These are phyloP conservation scores for Trichoderma citrinoviride DNA, from an alignment of 2,329 filamentous ascomycete genomes.

Conservation along the genomic window DNA sequence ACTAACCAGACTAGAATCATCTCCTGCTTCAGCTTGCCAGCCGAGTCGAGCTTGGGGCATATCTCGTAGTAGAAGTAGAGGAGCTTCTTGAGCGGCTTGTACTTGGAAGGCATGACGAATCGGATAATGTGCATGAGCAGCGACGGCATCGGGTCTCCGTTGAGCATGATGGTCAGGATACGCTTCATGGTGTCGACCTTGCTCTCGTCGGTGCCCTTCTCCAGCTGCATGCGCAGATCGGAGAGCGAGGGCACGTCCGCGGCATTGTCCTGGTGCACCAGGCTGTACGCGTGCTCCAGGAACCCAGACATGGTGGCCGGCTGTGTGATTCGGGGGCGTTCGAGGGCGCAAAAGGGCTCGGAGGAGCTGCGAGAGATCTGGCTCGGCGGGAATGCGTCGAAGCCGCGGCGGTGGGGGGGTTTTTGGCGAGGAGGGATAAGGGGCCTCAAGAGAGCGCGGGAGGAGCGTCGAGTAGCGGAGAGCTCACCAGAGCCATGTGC, in stretches of 20 bases:
- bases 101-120: conserved; percentile 98
- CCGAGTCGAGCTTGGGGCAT: conserved; percentile 89
- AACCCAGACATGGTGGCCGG: conserved; percentile 80
- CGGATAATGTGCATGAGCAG: conserved; percentile 99
- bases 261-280: conserved; percentile 97
- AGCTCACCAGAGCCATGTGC: conserved; percentile 34
- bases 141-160: conserved; percentile 92
- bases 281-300: conserved; percentile 90
- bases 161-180: conserved; percentile 95
- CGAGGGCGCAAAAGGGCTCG: conserved; percentile 21
- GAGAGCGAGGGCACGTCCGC: conserved; percentile 87
- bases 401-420: conserved; percentile 36
- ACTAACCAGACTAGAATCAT: conserved; percentile 95
- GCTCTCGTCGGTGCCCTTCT: conserved; percentile 89
- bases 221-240: conserved; percentile 87
- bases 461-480: conserved; percentile 28
- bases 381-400: conserved; percentile 28
- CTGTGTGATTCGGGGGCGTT: conserved; percentile 16
- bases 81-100: conserved; percentile 94
- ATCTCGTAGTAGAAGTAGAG: conserved; percentile 99
- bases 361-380: conserved; percentile 18
- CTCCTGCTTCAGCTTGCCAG: conserved; percentile 96
- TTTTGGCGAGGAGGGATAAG: conserved; percentile 31
- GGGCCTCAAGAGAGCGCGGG: conserved; percentile 27
- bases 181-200: conserved; percentile 96